Percentiles rank a stretch among this genome's conserved stretches.
Evolutionary conservation across 805 yeast genomes (phyloP).

Genomic region (Wickerhamiella sergipiensis): DNA sequence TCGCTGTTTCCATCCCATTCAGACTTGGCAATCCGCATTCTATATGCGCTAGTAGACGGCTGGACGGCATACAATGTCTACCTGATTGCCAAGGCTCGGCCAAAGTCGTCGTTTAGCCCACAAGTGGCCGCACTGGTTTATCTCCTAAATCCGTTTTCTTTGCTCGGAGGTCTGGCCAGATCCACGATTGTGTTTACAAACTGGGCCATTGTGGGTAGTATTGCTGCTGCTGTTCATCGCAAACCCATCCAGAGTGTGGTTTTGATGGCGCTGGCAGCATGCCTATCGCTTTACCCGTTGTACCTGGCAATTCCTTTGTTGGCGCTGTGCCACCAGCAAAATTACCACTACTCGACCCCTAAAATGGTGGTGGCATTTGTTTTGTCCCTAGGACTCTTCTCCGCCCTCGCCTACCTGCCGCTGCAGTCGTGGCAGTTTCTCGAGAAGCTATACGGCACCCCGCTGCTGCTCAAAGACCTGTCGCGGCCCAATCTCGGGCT

Average conservation of each 20-base stretch:
- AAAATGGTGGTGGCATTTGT: constrained; percentile 10
- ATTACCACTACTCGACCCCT: background rate
- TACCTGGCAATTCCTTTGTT: constrained; percentile 48
- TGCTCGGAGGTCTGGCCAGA: constrained; percentile 53
- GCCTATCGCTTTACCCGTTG: constrained; percentile 49
- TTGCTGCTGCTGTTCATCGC: constrained; percentile 32
- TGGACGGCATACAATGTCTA: constrained; percentile 42
- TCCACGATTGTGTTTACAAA: constrained; percentile 54
- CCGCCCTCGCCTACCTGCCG: constrained; percentile 18
- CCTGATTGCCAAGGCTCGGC: constrained; percentile 27
- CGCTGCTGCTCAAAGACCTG: constrained; percentile 48
- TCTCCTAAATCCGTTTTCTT: constrained; percentile 67
- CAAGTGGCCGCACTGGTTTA: constrained; percentile 48
- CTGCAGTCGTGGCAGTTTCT: constrained; percentile 30
- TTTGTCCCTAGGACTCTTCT: constrained; percentile 9
- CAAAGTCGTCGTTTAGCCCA: constrained; percentile 21
- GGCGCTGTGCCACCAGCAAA: constrained; percentile 13
- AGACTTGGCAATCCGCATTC: constrained; percentile 20
- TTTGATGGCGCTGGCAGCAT: constrained; percentile 47
- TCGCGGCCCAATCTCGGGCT: constrained; percentile 75
- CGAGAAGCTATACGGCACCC: constrained; percentile 38
- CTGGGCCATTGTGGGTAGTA: constrained; percentile 36
- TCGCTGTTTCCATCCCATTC: constrained; percentile 22
- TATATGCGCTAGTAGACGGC: constrained; percentile 50
- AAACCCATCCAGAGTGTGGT: constrained; percentile 34